Evolutionary conservation across 768 basidiomycete species (phyloP), one percentile per base, ranked within the genome.

Genomic region (Lactarius hatsudake): DNA sequence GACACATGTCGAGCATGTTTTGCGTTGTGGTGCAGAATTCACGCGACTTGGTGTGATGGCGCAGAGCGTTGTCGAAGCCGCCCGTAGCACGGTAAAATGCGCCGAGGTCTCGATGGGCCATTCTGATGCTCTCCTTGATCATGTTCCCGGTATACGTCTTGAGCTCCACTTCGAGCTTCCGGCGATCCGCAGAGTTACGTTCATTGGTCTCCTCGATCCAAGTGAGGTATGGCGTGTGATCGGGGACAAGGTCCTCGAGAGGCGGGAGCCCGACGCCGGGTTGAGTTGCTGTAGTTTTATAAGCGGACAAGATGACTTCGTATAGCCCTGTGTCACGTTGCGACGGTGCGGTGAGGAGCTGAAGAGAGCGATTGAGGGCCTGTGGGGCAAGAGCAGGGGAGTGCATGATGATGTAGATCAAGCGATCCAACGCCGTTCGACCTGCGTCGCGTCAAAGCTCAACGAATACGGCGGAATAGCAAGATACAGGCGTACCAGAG

Each of bases 91-190:
- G 85, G 77, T 90, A 87, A 74, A 90, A 89, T 68, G 90, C 84
- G 10, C 90, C 95, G 43, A 97, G 81, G 72, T 98, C 96, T 64
- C 95, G 84, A 76, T 96, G 88, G 0, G 86, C 91, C 93, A 96
- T 93, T 73, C 96, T 82, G 72, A 97, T 96, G 82, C 93, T 95
- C 83, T 98, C 96, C 78, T 97, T 98, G 82, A 98, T 97, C 88
- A 98, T 90, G 76, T 97, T 98, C 72, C 92, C 95, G 70, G 88
- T 84, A 74, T 98, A 98, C 13, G 90, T 93, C 84, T 94, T 96
- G 74, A 98, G 81, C 76, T 98, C 96, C 6, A 95, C 90, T 79
- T 97, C 96, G 65, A 97, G 79, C 75, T 90, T 93, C n/a, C 83
- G 84, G 66, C 81, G 82, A 74, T 96, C 93, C n/a, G 84, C 83